phyloP scores from a whole-genome alignment of 345 rosid genomes.

The Sapria himalayana region DNA sequence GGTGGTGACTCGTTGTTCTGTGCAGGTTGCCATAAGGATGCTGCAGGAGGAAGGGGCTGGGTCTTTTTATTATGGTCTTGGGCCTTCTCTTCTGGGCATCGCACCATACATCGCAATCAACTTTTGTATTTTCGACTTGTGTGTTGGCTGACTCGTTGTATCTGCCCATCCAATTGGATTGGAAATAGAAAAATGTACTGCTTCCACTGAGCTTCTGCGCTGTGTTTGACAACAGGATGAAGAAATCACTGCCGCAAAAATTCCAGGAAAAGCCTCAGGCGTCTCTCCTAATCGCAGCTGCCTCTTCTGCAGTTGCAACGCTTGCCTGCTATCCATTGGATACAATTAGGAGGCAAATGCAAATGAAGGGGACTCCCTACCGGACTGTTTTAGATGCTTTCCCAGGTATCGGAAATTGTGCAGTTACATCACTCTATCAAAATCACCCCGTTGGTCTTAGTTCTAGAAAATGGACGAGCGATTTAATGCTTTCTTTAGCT shows the following conservation, averaged over 20 bases:
- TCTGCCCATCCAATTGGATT: no score
- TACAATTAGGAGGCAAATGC: constrained; percentile 96
- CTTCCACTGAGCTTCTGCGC: no score
- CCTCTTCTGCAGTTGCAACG: constrained; percentile 72
- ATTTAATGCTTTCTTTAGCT: no score
- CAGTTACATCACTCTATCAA: no score
- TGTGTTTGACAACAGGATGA: constrained; percentile 35
- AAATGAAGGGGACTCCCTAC: constrained; percentile 80
- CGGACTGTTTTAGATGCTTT: constrained; percentile 69
- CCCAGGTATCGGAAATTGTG: no score
- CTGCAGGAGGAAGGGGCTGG: constrained; percentile 78
- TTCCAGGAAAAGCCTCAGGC: constrained; percentile 52
- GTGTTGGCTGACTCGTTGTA: constrained; percentile 20
- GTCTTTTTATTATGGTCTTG: constrained; percentile 79
- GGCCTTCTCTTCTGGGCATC: constrained; percentile 83
- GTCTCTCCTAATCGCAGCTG: constrained; percentile 63
- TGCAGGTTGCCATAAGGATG: constrained; percentile 80
- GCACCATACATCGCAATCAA: constrained; percentile 95
- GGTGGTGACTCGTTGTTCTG: no score
- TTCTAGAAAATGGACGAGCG: no score
- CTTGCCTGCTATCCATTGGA: constrained; percentile 89
- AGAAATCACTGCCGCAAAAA: constrained; percentile 77
- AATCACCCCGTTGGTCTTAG: no score
- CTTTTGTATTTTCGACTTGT: constrained; percentile 88
- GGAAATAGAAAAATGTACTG: no score